Evolutionary conservation across 2,329 filamentous ascomycete species (phyloP).

Genomic region (Lecanicillium sp.): DNA sequence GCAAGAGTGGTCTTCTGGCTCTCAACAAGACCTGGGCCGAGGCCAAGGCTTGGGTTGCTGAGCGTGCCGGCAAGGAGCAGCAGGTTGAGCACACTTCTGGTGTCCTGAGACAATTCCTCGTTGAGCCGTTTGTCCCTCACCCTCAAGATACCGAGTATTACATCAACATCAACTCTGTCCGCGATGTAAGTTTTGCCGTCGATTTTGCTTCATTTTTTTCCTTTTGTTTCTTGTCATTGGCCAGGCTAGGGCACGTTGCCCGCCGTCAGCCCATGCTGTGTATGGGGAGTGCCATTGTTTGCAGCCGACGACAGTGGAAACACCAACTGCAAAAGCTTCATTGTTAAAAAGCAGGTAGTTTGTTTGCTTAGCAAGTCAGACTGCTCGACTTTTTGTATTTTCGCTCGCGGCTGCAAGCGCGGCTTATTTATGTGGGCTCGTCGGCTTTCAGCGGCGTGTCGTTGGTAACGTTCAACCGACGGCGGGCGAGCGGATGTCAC

Average conservation of each 20-base stretch:
- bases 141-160: conserved; percentile 96
- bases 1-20: conserved; percentile 93
- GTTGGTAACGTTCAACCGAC: conserved; percentile 19
- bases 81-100: conserved; percentile 89
- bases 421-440: conserved; percentile 8
- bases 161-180: conserved; percentile 99
- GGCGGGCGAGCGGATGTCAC: conserved; percentile 31
- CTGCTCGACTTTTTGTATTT: conserved; percentile 7
- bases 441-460: conserved; percentile 8
- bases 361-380: no score
- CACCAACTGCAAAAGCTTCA: no score
- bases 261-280: no score
- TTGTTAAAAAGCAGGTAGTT: no score
- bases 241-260: conserved; percentile 1
- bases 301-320: no score
- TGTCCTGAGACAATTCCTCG: conserved; percentile 86
- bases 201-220: conserved; percentile 10
- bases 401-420: background rate
- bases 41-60: conserved; percentile 87
- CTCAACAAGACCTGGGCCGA: conserved; percentile 97
- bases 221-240: conserved; percentile 10
- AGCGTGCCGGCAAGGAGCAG: conserved; percentile 83
- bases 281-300: no score
- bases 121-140: conserved; percentile 97
- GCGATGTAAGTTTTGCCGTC: conserved; percentile 69